Percentiles rank a stretch among this genome's conserved stretches.
Evolutionary conservation across 164 flowering plant genomes (phyloP).

Genomic region (Tetracentron sinense): DNA sequence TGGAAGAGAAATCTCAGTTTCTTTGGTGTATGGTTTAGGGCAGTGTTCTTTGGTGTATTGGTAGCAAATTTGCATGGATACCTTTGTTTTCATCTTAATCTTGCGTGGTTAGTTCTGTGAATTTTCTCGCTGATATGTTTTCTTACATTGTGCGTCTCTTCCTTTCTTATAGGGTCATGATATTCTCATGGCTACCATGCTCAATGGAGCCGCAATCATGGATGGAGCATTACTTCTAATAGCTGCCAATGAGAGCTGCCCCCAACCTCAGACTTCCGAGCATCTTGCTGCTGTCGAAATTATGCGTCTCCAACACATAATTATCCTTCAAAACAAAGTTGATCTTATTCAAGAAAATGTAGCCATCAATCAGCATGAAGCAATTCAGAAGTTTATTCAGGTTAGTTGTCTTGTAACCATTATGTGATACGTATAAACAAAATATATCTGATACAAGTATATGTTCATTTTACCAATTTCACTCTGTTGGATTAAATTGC

Average conservation of each 20-base stretch:
- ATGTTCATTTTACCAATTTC: not conserved
- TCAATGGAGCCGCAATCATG: conserved; percentile 99
- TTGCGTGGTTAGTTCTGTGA: not conserved
- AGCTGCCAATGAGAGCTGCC: conserved; percentile 75
- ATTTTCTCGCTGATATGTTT: not conserved
- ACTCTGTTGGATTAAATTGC: not conserved
- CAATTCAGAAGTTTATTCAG: conserved; percentile 59
- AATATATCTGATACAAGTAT: not conserved
- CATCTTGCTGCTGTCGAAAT: conserved; percentile 93
- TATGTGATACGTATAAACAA: not conserved
- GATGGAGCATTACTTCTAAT: conserved; percentile 92
- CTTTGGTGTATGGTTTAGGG: no score
- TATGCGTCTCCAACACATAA: conserved; percentile 91
- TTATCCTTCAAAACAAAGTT: conserved; percentile 90
- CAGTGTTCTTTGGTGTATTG: no score
- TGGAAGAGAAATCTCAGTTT: no score
- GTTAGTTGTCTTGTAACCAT: conserved; percentile 21
- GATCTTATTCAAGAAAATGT: conserved; percentile 93
- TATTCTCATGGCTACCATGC: conserved; percentile 26
- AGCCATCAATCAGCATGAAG: conserved; percentile 73
- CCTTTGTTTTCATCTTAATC: not conserved
- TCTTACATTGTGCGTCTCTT: not conserved
- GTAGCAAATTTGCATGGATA: not conserved
- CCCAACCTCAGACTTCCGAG: conserved; percentile 78
- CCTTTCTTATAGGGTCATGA: conserved; percentile 68